Conservation (phyloP, 2,329 filamentous ascomycete genomes). For the Gaeumannomyces tritici region DNA sequence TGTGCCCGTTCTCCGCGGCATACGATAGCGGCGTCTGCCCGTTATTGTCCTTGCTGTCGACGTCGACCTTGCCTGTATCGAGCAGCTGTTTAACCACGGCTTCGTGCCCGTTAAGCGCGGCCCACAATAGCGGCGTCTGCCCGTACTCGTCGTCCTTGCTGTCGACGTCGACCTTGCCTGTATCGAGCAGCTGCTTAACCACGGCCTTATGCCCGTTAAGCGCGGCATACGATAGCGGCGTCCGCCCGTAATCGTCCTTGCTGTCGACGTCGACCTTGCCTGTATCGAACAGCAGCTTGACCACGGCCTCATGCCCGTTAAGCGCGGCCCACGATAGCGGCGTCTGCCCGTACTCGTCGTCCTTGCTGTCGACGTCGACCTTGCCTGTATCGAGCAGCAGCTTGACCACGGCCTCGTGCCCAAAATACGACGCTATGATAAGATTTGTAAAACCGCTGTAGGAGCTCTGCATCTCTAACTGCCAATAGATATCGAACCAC, state of each 20-base stretch:
- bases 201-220: too few species aligned
- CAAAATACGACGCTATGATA: conserved; percentile 9
- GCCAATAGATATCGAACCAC: conserved; percentile 6
- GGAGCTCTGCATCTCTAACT: not conserved
- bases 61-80: too few species aligned
- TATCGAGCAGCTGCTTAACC: too few species aligned
- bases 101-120: too few species aligned
- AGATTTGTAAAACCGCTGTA: conserved; percentile 2
- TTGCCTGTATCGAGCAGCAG: conserved; percentile 1
- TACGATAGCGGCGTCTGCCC: too few species aligned
- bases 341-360: not conserved
- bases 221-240: too few species aligned
- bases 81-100: too few species aligned
- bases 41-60: conserved; percentile 2
- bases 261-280: too few species aligned
- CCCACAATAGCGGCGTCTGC: too few species aligned
- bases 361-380: not conserved
- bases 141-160: too few species aligned
- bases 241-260: too few species aligned
- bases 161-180: too few species aligned
- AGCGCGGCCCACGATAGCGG: conserved; percentile 6
- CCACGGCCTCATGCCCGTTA: conserved; percentile 4
- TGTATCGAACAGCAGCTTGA: conserved; percentile 3
- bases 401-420: conserved; percentile 7
- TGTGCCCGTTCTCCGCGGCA: conserved; percentile 8